Percentiles rank a stretch among this genome's conserved stretches.
Evolutionary conservation across 768 basidiomycete species (phyloP).

Genomic region (Serendipita vermifera): DNA sequence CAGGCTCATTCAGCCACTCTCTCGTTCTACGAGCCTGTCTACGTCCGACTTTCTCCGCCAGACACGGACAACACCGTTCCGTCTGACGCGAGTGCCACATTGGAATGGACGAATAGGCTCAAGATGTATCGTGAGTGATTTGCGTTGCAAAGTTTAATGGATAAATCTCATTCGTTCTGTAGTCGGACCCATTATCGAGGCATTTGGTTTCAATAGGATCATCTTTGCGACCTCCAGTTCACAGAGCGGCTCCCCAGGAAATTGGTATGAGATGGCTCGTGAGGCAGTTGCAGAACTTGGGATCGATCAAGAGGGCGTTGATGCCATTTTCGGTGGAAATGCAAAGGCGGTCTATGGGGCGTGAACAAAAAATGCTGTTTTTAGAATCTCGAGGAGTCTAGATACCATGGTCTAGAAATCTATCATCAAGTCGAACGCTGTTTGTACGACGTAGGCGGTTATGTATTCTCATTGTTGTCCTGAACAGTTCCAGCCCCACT

Average conservation of each 20-base stretch:
- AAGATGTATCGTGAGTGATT: constrained; percentile 66
- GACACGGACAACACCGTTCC: constrained; percentile 48
- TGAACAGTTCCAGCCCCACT: too few relatives aligned
- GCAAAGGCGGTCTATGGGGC: constrained; percentile 32
- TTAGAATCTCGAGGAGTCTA: too few relatives aligned
- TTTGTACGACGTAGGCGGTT: too few relatives aligned
- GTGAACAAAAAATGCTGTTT: background rate
- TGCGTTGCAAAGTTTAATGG: constrained; percentile 17
- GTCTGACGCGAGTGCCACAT: constrained; percentile 30
- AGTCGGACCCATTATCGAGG: constrained; percentile 77
- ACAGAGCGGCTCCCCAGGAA: constrained; percentile 36
- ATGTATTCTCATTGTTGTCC: too few relatives aligned
- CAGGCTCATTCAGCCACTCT: constrained; percentile 58
- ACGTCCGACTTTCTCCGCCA: constrained; percentile 67
- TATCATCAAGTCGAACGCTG: too few relatives aligned
- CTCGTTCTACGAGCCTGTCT: constrained; percentile 58
- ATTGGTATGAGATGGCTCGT: constrained; percentile 73
- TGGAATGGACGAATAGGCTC: constrained; percentile 52
- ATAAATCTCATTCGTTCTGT: background rate
- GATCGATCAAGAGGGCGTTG: constrained; percentile 61
- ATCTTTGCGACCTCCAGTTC: constrained; percentile 70
- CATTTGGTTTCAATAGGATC: constrained; percentile 73
- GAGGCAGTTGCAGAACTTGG: constrained; percentile 70
- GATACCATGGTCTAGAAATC: too few relatives aligned
- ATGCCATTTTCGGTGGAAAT: constrained; percentile 55